Conservation (phyloP, 331 rosid genomes). For the Rhamnella rubrinervis region DNA sequence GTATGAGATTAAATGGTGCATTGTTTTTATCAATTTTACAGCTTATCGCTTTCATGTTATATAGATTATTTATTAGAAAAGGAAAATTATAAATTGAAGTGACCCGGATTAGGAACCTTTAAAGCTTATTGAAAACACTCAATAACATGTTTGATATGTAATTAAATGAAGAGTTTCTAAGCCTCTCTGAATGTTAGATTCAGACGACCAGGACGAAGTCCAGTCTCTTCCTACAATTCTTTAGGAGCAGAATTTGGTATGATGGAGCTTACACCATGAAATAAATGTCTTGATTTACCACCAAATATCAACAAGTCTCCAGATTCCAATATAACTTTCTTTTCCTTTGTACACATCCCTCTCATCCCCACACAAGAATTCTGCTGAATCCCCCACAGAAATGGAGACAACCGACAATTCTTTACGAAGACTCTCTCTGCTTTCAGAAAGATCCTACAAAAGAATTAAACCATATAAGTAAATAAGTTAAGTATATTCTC, state of each 20-base stretch:
- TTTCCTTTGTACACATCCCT: conserved; percentile 48
- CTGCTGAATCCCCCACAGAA: conserved; percentile 68
- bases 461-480: not conserved
- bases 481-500: not conserved
- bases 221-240: conserved; percentile 31
- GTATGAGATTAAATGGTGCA: too few species aligned
- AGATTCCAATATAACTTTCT: conserved; percentile 49
- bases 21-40: too few species aligned
- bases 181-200: conserved; percentile 60
- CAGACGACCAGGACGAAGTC: conserved; percentile 57
- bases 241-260: conserved; percentile 57
- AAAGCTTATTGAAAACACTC: too few species aligned
- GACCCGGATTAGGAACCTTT: too few species aligned
- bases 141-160: too few species aligned
- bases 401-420: conserved; percentile 69
- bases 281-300: conserved; percentile 54
- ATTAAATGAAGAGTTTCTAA: too few species aligned
- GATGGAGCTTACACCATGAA: conserved; percentile 68
- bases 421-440: conserved; percentile 38
- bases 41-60: too few species aligned
- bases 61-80: too few species aligned
- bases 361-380: conserved; percentile 58
- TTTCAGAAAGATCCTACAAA: conserved; percentile 64
- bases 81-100: too few species aligned
- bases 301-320: conserved; percentile 80